Evolutionary conservation across 164 flowering plant genomes (phyloP).

Genomic region (Magnolia sinica): DNA sequence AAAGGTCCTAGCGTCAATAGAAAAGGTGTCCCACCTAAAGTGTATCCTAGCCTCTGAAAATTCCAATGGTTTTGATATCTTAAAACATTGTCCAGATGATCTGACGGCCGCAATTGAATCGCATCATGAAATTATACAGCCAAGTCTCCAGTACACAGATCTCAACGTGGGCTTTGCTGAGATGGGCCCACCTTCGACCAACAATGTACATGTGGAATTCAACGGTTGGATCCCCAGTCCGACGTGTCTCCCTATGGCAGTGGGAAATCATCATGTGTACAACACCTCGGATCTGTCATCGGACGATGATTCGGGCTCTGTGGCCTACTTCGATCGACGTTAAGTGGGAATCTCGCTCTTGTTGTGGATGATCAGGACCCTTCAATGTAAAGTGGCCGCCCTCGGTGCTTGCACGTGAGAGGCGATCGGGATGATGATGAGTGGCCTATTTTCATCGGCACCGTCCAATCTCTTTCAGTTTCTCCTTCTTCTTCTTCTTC

Average conservation of each 20-base stretch:
- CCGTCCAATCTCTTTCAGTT: not conserved
- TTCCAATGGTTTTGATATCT: not conserved
- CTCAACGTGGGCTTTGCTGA: not conserved
- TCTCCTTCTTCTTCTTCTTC: not conserved
- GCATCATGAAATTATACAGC: not conserved
- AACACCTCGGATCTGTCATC: not conserved
- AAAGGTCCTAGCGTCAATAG: not conserved
- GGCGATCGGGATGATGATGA: conserved; percentile 1
- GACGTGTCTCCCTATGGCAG: not conserved
- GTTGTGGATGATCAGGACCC: not conserved
- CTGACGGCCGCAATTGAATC: not conserved
- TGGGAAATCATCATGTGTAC: not conserved
- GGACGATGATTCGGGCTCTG: conserved; percentile 1
- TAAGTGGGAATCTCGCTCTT: not conserved
- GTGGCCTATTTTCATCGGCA: not conserved
- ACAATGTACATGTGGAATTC: not conserved
- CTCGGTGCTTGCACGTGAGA: conserved; percentile 1
- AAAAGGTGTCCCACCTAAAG: not conserved
- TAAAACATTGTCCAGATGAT: not conserved
- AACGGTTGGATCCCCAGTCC: not conserved
- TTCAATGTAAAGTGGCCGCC: not conserved
- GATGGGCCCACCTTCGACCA: not conserved
- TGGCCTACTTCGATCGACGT: not conserved
- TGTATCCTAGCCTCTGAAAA: not conserved
- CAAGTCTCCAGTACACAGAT: not conserved